Conservation (phyloP, 2,329 filamentous ascomycete species). For the Colletotrichum sojae region DNA sequence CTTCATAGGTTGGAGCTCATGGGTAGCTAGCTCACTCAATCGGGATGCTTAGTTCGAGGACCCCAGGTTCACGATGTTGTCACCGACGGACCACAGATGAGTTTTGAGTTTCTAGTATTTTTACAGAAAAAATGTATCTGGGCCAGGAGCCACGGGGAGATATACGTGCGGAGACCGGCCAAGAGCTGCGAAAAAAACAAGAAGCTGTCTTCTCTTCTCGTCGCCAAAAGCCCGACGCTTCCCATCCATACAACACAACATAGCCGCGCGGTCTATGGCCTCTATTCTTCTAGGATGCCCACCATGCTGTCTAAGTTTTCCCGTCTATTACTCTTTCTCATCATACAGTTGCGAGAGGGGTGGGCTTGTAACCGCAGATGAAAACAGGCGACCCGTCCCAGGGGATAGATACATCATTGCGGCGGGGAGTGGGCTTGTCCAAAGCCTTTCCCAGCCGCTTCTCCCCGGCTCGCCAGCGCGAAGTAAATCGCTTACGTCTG, state of each 20-base stretch:
- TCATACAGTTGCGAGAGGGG: constrained; percentile 22
- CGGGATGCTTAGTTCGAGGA: neutral
- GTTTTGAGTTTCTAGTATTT: constrained; percentile 41
- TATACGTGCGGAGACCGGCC: constrained; percentile 22
- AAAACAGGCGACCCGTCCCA: constrained; percentile 38
- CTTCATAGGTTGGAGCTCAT: neutral
- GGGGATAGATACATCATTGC: constrained; percentile 8
- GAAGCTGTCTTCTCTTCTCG: neutral
- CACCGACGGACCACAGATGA: neutral
- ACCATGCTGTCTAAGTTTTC: constrained; percentile 39
- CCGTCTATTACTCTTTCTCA: constrained; percentile 38
- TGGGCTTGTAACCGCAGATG: constrained; percentile 26
- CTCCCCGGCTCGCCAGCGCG: constrained; percentile 40
- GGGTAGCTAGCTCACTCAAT: neutral
- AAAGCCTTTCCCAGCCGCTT: constrained; percentile 13
- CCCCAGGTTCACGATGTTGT: no score
- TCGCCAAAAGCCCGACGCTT: constrained; percentile 28
- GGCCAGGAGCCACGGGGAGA: constrained; percentile 39
- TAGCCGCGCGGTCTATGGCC: constrained; percentile 39
- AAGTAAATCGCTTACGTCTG: constrained; percentile 42
- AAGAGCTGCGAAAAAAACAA: constrained; percentile 10
- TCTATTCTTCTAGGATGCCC: constrained; percentile 38
- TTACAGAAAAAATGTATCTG: constrained; percentile 41
- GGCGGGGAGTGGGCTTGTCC: constrained; percentile 25
- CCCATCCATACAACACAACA: constrained; percentile 41